Base-by-base conservation (phyloP, 495 filamentous ascomycete genomes). In the Penicillium dipodomyicola region DNA sequence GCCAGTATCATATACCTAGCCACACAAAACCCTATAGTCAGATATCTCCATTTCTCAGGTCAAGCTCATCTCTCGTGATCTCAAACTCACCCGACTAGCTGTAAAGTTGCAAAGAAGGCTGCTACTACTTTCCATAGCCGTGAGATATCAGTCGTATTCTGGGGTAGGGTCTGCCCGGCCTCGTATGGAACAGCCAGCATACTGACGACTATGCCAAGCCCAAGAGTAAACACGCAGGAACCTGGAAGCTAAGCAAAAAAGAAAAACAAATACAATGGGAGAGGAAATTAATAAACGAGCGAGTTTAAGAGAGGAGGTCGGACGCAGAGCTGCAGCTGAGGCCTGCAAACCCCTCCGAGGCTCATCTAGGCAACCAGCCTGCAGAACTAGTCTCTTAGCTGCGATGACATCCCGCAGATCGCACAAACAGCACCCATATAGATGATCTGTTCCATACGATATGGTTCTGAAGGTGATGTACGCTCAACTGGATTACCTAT, bases 1-100 rank as follows among this genome's bases (percentile, higher is more conserved):
- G 52, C 52, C 29, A 54, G 20, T 15, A 54, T 37, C 52, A 54
- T 54, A 23, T 54, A 54, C 0, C 52, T 54, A 37, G 6, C 0
- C 41, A 15, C 25, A 8, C 19, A 2, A 2, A 8, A 30, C 4
- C 23, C 9, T 19, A 27, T 17, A n/a, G 52, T 54, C 12, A 54
- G 52, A n/a, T 22, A 23, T 12, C 17, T 43, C n/a, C 3, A 1
- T 2, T 30, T 43, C 1, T 3, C 5, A 14, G 27, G 8, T 27
- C 29, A 25, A 40, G 19, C 32, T 11, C 33, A 8, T 5, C 10
- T n/a, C 2, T 41, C 27, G 12, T 15, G 11, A 22, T 30, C n/a
- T n/a, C 10, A 5, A 33, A 44, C 51, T 44, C n/a, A 54, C 52
- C 52, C 41, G 12, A 54, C 7, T 5, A 54, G 52, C 20, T 45